phyloP scores from a whole-genome alignment of 306 rosid genomes.

The Ammopiptanthus mongolicus region DNA sequence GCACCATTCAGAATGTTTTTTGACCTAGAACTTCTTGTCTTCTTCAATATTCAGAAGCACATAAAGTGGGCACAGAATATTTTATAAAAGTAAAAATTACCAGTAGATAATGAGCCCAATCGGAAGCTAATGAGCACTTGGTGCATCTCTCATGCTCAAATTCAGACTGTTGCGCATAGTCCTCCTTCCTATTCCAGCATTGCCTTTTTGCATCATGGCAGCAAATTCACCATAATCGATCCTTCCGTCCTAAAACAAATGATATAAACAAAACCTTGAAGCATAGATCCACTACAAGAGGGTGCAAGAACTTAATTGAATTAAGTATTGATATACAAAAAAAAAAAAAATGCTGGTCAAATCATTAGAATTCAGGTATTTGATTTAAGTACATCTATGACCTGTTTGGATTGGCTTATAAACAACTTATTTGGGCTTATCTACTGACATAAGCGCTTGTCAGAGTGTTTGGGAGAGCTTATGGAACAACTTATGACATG shows the following conservation, averaged over 20 bases:
- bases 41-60: slow-evolving; percentile 6
- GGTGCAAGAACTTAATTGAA: background rate
- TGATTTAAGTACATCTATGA: too few relatives aligned
- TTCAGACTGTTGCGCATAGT: slow-evolving; percentile 90
- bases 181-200: slow-evolving; percentile 82
- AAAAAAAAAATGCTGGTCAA: slow-evolving; percentile 4
- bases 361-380: slow-evolving; percentile 16
- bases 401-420: too few relatives aligned
- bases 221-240: slow-evolving; percentile 90
- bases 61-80: background rate
- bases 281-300: slow-evolving; percentile 13
- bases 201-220: slow-evolving; percentile 98
- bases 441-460: too few relatives aligned
- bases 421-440: too few relatives aligned
- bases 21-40: background rate
- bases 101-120: slow-evolving; percentile 40
- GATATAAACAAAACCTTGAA: slow-evolving; percentile 18
- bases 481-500: too few relatives aligned
- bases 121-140: slow-evolving; percentile 53
- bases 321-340: background rate
- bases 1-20: background rate
- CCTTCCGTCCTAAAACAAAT: slow-evolving; percentile 72
- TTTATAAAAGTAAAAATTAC: slow-evolving; percentile 27
- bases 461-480: too few relatives aligned
- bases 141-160: slow-evolving; percentile 88